Base-by-base conservation (phyloP, 305 asterid genomes). In the Lippia alba region DNA sequence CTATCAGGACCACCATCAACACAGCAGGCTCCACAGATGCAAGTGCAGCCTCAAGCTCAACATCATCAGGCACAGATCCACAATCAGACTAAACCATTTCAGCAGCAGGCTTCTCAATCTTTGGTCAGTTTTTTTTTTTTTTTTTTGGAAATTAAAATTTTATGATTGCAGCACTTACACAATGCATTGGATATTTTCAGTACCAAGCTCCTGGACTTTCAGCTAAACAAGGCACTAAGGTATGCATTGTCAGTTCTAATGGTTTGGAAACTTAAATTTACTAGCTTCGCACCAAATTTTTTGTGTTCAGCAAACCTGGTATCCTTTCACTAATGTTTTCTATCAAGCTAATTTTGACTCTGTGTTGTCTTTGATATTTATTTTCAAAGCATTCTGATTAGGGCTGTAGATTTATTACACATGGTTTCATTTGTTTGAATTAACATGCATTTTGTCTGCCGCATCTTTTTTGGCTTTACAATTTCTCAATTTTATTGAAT, bases 91-190 rank as follows among this genome's bases (percentile, higher is more conserved):
- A 81, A 76, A 69, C 86, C 85, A 51, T 57, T 78, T 36, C 41
- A 36, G 72, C 97, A 81, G 78, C 97, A 86, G 69, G 67, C 89
- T 72, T 73, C 92, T 67, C 96, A 87, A 76, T 73, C 88, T 41
- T 77, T 84, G 69, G 99, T 94, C 56, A 46, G 89, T 79, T 56
- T 74, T 64, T 68, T 8, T 48, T 54, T 12, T 56, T 41, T 44
- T 62, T 45, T 70, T 40, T 62, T 70, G n/a, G 73, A 64, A 48
- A 73, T 66, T 55, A 55, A 10, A 34, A 18, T 64, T 57, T 56
- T 33, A 45, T 32, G 39, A 19, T 19, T 58, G 16, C 45, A 36
- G 33, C 78, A 65, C 82, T 80, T 71, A 82, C 45, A 15, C 17
- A 40, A 18, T 70, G 32, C 67, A 61, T 79, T 79, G 66, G 12